These are phyloP conservation scores for Aechmea fasciata DNA, from an alignment of 176 grass and related monocot species.

Conservation along the genomic window DNA sequence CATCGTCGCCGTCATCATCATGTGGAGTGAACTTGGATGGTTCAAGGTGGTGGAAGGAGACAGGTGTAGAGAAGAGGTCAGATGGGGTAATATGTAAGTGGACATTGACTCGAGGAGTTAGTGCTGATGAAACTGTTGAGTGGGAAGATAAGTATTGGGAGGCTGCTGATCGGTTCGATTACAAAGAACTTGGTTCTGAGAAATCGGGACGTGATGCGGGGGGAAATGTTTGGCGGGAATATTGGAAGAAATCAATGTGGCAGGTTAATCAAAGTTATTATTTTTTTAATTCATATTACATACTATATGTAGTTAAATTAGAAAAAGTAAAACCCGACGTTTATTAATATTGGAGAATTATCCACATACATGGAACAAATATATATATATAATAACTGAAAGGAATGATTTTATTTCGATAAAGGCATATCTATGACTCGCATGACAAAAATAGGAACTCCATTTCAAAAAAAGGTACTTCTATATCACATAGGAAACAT, in stretches of 20 bases:
- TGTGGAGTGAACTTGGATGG: conserved; percentile 55
- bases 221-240: conserved; percentile 89
- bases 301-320: not conserved
- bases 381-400: too few relatives aligned
- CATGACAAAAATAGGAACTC: too few relatives aligned
- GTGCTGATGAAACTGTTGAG: conserved; percentile 75
- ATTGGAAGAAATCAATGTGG: conserved; percentile 94
- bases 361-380: too few relatives aligned
- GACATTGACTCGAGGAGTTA: conserved; percentile 83
- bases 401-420: too few relatives aligned
- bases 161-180: conserved; percentile 78
- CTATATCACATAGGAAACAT: too few relatives aligned
- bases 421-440: too few relatives aligned
- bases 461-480: too few relatives aligned
- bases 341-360: not conserved
- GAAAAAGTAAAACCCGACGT: not conserved
- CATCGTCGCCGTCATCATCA: conserved; percentile 36
- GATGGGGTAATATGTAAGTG: conserved; percentile 84
- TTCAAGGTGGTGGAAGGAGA: conserved; percentile 95
- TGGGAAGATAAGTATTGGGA: conserved; percentile 99
- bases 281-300: not conserved
- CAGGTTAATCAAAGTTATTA: conserved; percentile 38
- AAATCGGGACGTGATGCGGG: conserved; percentile 86
- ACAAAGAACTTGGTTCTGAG: conserved; percentile 91
- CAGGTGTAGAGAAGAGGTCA: conserved; percentile 59